Percentiles rank a stretch among this genome's conserved stretches.
Conservation (phyloP, 2,329 filamentous ascomycete genomes). For the Thermothelomyces thermophilus region DNA sequence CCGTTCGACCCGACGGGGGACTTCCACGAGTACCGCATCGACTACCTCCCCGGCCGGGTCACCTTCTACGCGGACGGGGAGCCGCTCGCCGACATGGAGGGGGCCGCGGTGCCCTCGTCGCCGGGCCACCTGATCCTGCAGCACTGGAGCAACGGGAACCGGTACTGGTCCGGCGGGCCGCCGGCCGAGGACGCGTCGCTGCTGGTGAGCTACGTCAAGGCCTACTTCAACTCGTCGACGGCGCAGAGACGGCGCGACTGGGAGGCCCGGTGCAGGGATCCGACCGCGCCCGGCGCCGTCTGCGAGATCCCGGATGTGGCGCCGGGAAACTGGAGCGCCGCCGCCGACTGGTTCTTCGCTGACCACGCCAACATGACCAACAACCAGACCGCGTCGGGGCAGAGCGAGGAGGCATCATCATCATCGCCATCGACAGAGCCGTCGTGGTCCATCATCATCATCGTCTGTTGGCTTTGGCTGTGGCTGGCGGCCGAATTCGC, state of each 20-base stretch:
- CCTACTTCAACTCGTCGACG: conserved; percentile 69
- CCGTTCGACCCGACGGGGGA: conserved; percentile 58
- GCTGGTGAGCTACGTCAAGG: conserved; percentile 64
- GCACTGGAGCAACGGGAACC: conserved; percentile 74
- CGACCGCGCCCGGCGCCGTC: conserved; percentile 33
- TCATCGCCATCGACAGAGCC: not conserved
- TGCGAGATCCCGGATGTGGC: conserved; percentile 46
- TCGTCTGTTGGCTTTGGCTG: no score
- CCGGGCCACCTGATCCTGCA: conserved; percentile 63
- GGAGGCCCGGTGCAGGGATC: conserved; percentile 36
- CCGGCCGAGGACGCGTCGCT: conserved; percentile 56
- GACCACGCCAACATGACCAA: conserved; percentile 39
- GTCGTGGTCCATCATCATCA: not conserved
- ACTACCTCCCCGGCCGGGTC: conserved; percentile 58
- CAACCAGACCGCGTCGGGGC: conserved; percentile 38
- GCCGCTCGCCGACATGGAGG: conserved; percentile 49
- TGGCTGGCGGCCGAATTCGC: not conserved
- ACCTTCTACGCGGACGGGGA: conserved; percentile 62
- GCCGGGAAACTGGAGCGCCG: conserved; percentile 29
- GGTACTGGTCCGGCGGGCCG: conserved; percentile 64
- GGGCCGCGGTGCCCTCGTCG: conserved; percentile 50
- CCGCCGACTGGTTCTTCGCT: conserved; percentile 46
- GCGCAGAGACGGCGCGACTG: conserved; percentile 35
- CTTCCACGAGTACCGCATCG: conserved; percentile 76
- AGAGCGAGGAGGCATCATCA: no score